Base-by-base conservation (phyloP, 1,284 basidiomycete genomes). In the Pholiota adiposa region DNA sequence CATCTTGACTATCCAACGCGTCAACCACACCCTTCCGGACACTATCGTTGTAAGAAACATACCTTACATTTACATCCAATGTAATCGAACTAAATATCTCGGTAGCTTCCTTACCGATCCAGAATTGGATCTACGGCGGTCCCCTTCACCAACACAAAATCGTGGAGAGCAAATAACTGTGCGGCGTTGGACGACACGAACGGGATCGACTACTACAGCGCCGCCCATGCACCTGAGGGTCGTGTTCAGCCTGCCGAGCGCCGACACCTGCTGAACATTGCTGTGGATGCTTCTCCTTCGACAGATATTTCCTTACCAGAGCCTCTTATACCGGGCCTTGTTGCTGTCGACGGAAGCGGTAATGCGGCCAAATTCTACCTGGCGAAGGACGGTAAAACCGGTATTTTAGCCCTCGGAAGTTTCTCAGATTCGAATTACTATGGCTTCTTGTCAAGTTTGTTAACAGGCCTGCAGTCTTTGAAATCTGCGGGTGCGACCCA, bases 401-500 rank as follows among this genome's bases (percentile, higher is more conserved):
- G 84, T 40, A 81, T 87, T 1, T 72, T 87, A 43, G 82, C 83
- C 19, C 77, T 87, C 16, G 85, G 85, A 16, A 85, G 84, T 65
- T 87, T 87, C 70, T 79, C 79, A 0, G 82, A 81, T 12, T 61
- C 63, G 4, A 73, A 73, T 58, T 83, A 4, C 77, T 86, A 60
- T 44, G 36, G 46, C 70, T 81, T 62, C 65, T 71, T 38, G 78
- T 78, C 43, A 65, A 43, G 25, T 29, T 56, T 87, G 51, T 63
- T 87, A 50, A 71, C 71, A 2, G 86, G 85, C 6, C 67, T 87
- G 63, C 70, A 77, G 34, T 77, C 74, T 16, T 69, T 87, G 65
- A 84, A 81, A 66, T 67, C 69, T 18, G 64, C 70, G 48, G 85
- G 85, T 46, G 84, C 83, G 4, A 80, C 76, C 3, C 79, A 78